Base-by-base conservation (phyloP, 805 yeast genomes). In the Wickerhamiella spandovensis region DNA sequence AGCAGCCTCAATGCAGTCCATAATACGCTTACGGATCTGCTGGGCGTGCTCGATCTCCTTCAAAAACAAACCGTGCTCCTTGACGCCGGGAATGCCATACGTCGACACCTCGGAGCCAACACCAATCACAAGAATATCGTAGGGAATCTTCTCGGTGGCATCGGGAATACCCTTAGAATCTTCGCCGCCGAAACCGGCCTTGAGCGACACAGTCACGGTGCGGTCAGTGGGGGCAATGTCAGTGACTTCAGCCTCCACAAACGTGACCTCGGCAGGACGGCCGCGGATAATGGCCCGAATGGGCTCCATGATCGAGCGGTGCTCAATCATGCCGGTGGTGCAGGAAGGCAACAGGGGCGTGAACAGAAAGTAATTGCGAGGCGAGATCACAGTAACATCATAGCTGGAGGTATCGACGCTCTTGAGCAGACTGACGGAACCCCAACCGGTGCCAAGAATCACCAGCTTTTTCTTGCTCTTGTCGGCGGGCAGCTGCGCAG, bases 91-190 rank as follows among this genome's bases (percentile, higher is more conserved):
- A 57, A 85, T 89, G 63, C 95, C 95, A 61, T 88, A 90, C 47
- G 96, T 89, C 54, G 90, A 84, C 59, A 92, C 92, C 67, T 84
- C 84, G 50, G 97, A 95, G 66, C 97, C 97, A 52, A 90, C 95
- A 54, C 95, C 95, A 54, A 87, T 75, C 44, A 89, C 92, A 57
- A 89, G 74, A 67, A 85, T 84, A 65, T 89, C 97, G 64, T 84
- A 89, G 54, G 73, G 60, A 66, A 82, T 54, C 75, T 75, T 58
- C 53, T 69, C 71, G 38, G 70, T 70, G 18, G 68, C 57, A 52
- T 69, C 72, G 51, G 71, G 67, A 48, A 67, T 67, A 44, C 67
- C 64, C 48, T 70, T 61, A 41, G 65, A 68, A 15, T 44, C 50
- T 45, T 54, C 51, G 47, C 53, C 57, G 18, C 48, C 43, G 52